Base-by-base conservation (phyloP, 257 asterid genomes). In the Parsonsia alboflavescens region DNA sequence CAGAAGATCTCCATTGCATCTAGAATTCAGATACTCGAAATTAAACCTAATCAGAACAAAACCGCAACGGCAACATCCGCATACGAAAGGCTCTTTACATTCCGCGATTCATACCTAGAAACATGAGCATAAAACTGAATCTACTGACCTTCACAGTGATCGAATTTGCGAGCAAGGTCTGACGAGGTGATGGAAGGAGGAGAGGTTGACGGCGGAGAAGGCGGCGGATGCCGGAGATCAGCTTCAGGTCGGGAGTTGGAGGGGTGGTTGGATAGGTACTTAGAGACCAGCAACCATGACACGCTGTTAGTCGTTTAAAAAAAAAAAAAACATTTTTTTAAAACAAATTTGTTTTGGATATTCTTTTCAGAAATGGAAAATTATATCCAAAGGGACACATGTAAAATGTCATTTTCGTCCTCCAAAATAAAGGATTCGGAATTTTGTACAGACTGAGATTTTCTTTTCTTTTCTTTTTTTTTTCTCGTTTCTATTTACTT, bases 161-260 rank as follows among this genome's bases (percentile, higher is more conserved):
- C 24, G 39, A 71, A 54, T 54, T 24, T 59, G 1, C 41, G 13
- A 36, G 41, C 44, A 53, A 26, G 52, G 61, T 9, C 19, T 26
- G 30, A 11, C 15, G 48, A 44, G 26, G 26, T 26, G 49, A 62
- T 44, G 21, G 70, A 54, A 41, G 75, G 62, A 49, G 62, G 21
- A 16, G 26, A 57, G 53, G n/a, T 50, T 33, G 73, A 57, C 52
- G 52, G 7, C 41, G 41, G 39, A 24, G 22, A 41, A 13, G 26
- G 36, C 30, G n/a, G 54, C 22, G 46, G 52, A 49, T 8, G 70
- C 21, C 70, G 57, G 53, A 42, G 74, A 68, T 68, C 74, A 68
- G 70, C 69, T 44, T 68, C 26, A 12, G 61, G 59, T 41, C 22
- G 44, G 74, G 22, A 10, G 33, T 52, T 2, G 16, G 26, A 46